Evolutionary conservation across 164 flowering plant species (phyloP).

Genomic region (Chimonanthus praecox): DNA sequence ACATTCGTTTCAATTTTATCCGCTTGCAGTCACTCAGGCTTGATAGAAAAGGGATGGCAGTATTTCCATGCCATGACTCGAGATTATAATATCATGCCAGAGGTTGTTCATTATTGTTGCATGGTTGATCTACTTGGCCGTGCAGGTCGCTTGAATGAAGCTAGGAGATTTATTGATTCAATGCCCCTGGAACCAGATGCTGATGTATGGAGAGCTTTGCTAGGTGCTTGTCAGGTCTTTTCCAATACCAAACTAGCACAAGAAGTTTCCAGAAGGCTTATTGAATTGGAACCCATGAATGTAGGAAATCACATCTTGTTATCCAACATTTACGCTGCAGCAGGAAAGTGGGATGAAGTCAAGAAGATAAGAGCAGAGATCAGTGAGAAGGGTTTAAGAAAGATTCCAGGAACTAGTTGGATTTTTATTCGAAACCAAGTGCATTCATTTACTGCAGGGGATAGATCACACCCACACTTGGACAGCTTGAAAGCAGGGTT

Average conservation of each 20-base stretch:
- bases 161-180: conserved; percentile 28
- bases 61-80: conserved; percentile 39
- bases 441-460: conserved; percentile 66
- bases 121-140: conserved; percentile 61
- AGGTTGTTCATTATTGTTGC: conserved; percentile 53
- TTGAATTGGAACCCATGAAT: conserved; percentile 48
- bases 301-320: conserved; percentile 42
- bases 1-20: conserved; percentile 50
- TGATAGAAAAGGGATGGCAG: conserved; percentile 38
- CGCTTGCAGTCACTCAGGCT: conserved; percentile 62
- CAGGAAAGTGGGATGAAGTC: conserved; percentile 48
- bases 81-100: conserved; percentile 35
- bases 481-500: conserved; percentile 41
- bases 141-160: conserved; percentile 49
- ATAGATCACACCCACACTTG: conserved; percentile 58
- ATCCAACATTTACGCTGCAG: conserved; percentile 56
- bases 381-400: conserved; percentile 32
- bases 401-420: conserved; percentile 56
- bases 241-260: conserved; percentile 30
- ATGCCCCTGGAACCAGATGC: conserved; percentile 61
- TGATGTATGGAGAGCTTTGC: conserved; percentile 48
- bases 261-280: conserved; percentile 30
- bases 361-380: conserved; percentile 28
- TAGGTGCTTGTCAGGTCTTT: conserved; percentile 42
- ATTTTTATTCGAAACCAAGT: conserved; percentile 50